Base-by-base conservation (phyloP, 2,329 filamentous ascomycete species). In the Colletotrichum tabaci region DNA sequence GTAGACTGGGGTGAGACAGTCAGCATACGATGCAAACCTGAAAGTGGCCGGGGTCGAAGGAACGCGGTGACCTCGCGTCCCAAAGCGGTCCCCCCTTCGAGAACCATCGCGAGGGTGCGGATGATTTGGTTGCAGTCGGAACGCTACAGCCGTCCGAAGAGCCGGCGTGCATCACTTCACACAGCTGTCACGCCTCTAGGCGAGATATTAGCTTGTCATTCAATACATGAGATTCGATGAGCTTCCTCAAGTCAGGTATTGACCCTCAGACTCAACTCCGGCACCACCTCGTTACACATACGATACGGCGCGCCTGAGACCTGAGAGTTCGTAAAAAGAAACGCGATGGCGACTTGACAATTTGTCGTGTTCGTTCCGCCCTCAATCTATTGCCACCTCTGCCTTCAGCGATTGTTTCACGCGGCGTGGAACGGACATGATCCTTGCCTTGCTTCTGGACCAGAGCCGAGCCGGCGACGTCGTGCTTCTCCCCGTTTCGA, bases 1-100 rank as follows among this genome's bases (percentile, higher is more conserved):
- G 8, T 42, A 13, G 6, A 21, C 21, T 30, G 26, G 18, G n/a
- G 30, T 53, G 61, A 63, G 61, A 63, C 35, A 53, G 10, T 15
- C 12, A 16, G 53, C 21, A 53, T 30, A 23, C 40, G 30, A 63
- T 26, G 61, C 47, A 44, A 53, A 61, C 30, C 46, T 21, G 30
- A 26, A 61, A 61, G 58, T 61, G 58, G 58, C 58, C 46, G 58
- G 58, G 58, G 46, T 35, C 21, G 26, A 49, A 23, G 35, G 13
- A 49, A 12, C 10, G 35, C 16, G 44, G 15, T 42, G 58, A 26
- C 21, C 15, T n/a, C 58, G n/a, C 46, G 21, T 18, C 23, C 35
- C 30, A 9, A 40, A n/a, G 16, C 58, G 35, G 12, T 15, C 58
- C 35, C 18, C 6, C 12, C 30, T 40, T n/a, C 53, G 12, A 40